Evolutionary conservation across 2,329 filamentous ascomycete species (phyloP).

Genomic region (Xenosphaeropsis pyriputrescens): DNA sequence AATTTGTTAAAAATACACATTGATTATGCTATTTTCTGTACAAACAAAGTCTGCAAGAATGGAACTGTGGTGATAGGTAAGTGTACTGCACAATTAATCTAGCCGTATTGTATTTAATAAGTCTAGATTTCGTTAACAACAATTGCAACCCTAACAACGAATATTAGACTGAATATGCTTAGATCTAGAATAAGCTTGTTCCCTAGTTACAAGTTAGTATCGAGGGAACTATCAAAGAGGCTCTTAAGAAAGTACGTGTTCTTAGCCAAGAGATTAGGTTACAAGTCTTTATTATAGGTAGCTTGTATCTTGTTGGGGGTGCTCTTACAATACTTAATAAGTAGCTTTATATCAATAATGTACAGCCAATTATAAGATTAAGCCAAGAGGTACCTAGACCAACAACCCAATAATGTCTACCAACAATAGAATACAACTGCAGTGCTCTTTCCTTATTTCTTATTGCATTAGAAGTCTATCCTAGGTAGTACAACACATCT

Average conservation of each 20-base stretch:
- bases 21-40: constrained; percentile 66
- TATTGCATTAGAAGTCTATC: no score
- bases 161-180: constrained; percentile 33
- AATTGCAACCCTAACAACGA: constrained; percentile 17
- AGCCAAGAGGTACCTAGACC: no score
- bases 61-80: neutral
- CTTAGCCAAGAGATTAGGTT: constrained; percentile 13
- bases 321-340: no score
- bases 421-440: no score
- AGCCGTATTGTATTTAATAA: neutral
- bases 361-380: no score
- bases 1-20: constrained; percentile 31
- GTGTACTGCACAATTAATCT: neutral
- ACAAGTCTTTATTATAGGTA: constrained; percentile 37
- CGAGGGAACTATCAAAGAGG: constrained; percentile 36
- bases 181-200: neutral
- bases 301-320: constrained; percentile 43
- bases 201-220: constrained; percentile 16
- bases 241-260: constrained; percentile 29
- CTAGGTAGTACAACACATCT: no score
- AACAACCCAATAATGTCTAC: no score
- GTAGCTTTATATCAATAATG: no score
- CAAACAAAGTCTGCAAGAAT: constrained; percentile 35
- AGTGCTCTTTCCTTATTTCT: no score
- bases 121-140: constrained; percentile 38